Evolutionary conservation across 257 asterid genomes (phyloP).

Genomic region (Nyctanthes arbortristis): DNA sequence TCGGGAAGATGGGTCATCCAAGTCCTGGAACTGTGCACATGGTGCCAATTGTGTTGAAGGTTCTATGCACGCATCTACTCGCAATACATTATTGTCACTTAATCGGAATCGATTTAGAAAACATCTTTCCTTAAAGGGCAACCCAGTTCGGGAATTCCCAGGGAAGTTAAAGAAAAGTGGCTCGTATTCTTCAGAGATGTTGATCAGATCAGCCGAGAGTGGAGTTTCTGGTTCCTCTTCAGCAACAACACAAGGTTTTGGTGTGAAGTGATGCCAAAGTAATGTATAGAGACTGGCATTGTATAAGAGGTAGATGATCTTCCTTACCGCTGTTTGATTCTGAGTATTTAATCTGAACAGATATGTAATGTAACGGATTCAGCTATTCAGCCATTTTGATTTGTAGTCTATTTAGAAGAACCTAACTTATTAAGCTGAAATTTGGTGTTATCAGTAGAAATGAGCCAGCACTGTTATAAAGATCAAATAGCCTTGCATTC

Average conservation of each 20-base stretch:
- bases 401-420: conserved; percentile 15
- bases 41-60: conserved; percentile 94
- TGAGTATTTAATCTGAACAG: background rate
- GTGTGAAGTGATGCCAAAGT: conserved; percentile 32
- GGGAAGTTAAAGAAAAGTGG: conserved; percentile 67
- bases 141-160: conserved; percentile 52
- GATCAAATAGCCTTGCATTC: no score
- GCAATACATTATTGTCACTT: conserved; percentile 65
- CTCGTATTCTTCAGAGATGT: conserved; percentile 60
- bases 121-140: conserved; percentile 60
- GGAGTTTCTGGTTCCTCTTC: conserved; percentile 62
- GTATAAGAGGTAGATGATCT: conserved; percentile 8
- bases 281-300: conserved; percentile 18
- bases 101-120: conserved; percentile 61
- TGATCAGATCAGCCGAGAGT: conserved; percentile 50
- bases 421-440: conserved; percentile 17
- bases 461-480: no score
- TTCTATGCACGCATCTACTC: conserved; percentile 61
- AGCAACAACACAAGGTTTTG: conserved; percentile 34
- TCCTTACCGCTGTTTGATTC: conserved; percentile 16
- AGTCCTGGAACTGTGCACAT: conserved; percentile 77
- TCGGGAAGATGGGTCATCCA: conserved; percentile 70
- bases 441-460: conserved; percentile 14
- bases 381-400: conserved; percentile 17
- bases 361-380: conserved; percentile 8